Evolutionary conservation across 2,329 filamentous ascomycete genomes (phyloP).

Genomic region (Fusarium hostae): DNA sequence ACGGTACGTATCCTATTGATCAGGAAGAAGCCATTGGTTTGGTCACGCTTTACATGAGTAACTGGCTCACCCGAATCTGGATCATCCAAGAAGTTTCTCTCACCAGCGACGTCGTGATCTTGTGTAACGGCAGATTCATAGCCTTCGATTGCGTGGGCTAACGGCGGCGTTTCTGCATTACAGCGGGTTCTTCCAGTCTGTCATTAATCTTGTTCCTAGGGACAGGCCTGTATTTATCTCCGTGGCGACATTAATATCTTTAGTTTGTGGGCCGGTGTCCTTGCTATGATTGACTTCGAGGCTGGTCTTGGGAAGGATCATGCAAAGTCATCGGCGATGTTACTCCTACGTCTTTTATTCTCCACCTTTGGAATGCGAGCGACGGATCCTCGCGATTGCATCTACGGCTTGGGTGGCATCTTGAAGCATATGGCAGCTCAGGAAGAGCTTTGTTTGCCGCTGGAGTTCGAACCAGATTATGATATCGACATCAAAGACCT

Average conservation of each 20-base stretch:
- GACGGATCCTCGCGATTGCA: background rate
- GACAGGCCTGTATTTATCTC: background rate
- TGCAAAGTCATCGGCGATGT: background rate
- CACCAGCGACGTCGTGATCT: background rate
- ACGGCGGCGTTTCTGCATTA: background rate
- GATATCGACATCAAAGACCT: background rate
- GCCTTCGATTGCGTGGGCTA: background rate
- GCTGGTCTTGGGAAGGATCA: background rate
- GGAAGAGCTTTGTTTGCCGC: accelerated
- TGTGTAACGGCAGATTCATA: background rate
- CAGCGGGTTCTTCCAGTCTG: background rate
- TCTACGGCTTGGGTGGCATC: background rate
- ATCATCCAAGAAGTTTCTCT: background rate
- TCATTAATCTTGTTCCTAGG: background rate
- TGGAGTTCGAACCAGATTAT: background rate
- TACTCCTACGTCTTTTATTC: background rate
- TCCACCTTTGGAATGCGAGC: background rate
- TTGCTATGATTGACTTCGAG: background rate
- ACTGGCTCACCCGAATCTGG: background rate
- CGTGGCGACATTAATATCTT: background rate
- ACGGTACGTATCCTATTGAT: background rate
- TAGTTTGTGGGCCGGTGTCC: background rate
- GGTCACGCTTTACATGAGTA: background rate
- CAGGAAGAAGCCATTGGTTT: background rate
- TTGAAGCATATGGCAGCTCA: conserved; percentile 1